phyloP scores from a whole-genome alignment of 805 yeast species.

The Kodamaea kakaduensis region DNA sequence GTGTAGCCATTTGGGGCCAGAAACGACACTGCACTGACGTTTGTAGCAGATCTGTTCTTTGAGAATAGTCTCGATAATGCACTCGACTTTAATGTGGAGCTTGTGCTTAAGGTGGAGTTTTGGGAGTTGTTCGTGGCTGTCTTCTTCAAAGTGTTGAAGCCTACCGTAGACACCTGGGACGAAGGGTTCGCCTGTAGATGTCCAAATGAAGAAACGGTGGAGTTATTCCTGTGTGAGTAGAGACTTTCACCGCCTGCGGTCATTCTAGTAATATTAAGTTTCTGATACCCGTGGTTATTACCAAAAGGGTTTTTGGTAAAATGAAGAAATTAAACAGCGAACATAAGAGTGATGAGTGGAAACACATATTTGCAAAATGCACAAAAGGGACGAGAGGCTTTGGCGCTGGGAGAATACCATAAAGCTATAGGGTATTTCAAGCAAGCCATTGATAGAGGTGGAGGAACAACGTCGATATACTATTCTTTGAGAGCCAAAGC shows the following conservation, averaged over 20 bases:
- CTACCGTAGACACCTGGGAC: conserved; percentile 14
- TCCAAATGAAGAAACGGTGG: conserved; percentile 9
- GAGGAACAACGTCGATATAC: conserved; percentile 7
- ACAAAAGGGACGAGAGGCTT: conserved; percentile 9
- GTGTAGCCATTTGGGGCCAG: conserved; percentile 10
- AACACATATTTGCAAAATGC: conserved; percentile 7
- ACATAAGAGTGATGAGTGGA: conserved; percentile 8
- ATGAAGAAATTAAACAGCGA: too few relatives aligned
- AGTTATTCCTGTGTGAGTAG: conserved; percentile 12
- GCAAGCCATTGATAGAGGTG: conserved; percentile 14
- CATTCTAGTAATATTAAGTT: too few relatives aligned
- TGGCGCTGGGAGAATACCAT: conserved; percentile 11
- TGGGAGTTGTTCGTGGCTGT: conserved; percentile 25
- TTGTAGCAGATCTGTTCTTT: conserved; percentile 23
- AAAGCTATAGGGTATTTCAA: conserved; percentile 17
- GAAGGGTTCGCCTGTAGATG: conserved; percentile 7
- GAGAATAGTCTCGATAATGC: conserved; percentile 30
- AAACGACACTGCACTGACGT: conserved; percentile 6
- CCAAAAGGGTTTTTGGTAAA: background rate
- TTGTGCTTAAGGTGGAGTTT: conserved; percentile 14
- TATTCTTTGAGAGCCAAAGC: conserved; percentile 16
- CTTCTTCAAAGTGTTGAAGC: conserved; percentile 31
- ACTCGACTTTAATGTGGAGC: conserved; percentile 23
- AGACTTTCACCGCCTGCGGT: conserved; percentile 3
- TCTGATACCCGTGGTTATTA: background rate